phyloP scores from a whole-genome alignment of 2,329 filamentous ascomycete genomes.

The Neospermospora avenae region DNA sequence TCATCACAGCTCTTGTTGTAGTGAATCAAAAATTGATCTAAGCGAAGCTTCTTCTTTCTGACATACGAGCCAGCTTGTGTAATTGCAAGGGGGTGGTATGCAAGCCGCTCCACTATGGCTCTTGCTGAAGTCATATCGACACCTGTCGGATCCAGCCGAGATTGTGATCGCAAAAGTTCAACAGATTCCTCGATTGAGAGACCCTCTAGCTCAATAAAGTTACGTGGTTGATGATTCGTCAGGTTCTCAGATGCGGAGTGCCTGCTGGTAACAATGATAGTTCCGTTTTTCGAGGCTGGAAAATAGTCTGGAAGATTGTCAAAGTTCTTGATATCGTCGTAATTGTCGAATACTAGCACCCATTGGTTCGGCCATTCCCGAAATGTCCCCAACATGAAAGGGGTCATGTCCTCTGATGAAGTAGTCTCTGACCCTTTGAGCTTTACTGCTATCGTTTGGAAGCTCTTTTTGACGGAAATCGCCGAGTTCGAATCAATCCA shows the following conservation, averaged over 20 bases:
- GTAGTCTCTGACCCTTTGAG: slow-evolving; percentile 5
- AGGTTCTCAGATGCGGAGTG: slow-evolving; percentile 1
- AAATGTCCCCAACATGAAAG: slow-evolving; percentile 14
- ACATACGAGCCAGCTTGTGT: slow-evolving; percentile 33
- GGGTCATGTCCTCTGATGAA: background rate
- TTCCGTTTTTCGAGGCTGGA: slow-evolving; percentile 13
- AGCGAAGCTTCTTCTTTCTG: slow-evolving; percentile 14
- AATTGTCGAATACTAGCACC: slow-evolving; percentile 30
- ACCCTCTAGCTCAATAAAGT: slow-evolving; percentile 14
- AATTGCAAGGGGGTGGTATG: slow-evolving; percentile 29
- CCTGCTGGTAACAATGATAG: slow-evolving; percentile 24
- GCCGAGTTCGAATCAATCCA: slow-evolving; percentile 25
- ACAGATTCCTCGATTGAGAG: slow-evolving; percentile 18
- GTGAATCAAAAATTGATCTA: slow-evolving; percentile 22
- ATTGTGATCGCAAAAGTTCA: slow-evolving; percentile 14
- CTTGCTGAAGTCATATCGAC: slow-evolving; percentile 1
- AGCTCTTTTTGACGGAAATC: slow-evolving; percentile 14
- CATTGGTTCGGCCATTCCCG: slow-evolving; percentile 12
- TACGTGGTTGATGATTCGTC: background rate
- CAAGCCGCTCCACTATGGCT: slow-evolving; percentile 22
- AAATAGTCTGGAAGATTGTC: slow-evolving; percentile 15
- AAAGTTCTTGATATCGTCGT: slow-evolving; percentile 21
- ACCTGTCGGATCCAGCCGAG: background rate
- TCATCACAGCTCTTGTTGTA: slow-evolving; percentile 14
- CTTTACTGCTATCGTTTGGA: slow-evolving; percentile 13